Conservation (phyloP, 192 early-diverging fungal genomes). For the Chytriomyces hyalinus region DNA sequence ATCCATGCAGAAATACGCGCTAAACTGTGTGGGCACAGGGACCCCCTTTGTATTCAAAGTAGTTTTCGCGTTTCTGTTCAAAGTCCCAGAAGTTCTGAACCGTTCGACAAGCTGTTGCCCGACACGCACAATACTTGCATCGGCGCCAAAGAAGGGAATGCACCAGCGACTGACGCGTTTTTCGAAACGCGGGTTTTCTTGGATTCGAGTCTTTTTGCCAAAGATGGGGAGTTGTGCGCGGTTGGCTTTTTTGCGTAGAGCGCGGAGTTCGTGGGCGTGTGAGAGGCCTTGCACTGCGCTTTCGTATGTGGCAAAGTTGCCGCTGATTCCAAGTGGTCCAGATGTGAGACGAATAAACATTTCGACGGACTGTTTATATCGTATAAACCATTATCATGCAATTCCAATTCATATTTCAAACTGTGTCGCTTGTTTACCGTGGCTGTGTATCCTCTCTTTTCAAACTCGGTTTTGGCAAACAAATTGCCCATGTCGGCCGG, state of each 20-base stretch:
- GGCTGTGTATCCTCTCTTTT: slow-evolving; percentile 44
- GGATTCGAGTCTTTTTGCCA: slow-evolving; percentile 56
- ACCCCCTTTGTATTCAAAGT: slow-evolving; percentile 12
- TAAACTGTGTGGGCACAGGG: slow-evolving; percentile 60
- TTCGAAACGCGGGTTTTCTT: slow-evolving; percentile 41
- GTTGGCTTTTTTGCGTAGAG: slow-evolving; percentile 34
- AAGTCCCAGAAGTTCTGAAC: background rate
- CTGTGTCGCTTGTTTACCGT: slow-evolving; percentile 13
- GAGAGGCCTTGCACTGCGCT: slow-evolving; percentile 50
- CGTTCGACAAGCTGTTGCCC: slow-evolving; percentile 55
- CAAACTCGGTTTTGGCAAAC: slow-evolving; percentile 60
- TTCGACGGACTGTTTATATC: slow-evolving; percentile 46
- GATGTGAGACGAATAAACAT: slow-evolving; percentile 61
- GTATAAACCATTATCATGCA: too few species aligned
- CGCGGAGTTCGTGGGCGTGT: slow-evolving; percentile 28
- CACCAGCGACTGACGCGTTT: slow-evolving; percentile 28
- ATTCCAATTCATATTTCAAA: too few species aligned
- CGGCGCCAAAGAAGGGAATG: slow-evolving; percentile 38
- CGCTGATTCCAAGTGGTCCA: slow-evolving; percentile 56
- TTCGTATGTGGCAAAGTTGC: slow-evolving; percentile 70
- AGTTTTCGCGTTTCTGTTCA: too few species aligned
- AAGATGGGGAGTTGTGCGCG: slow-evolving; percentile 33
- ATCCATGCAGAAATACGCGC: slow-evolving; percentile 63
- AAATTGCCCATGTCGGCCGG: slow-evolving; percentile 71
- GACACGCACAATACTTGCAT: slow-evolving; percentile 55